A percentile compares a stretch with the other conserved stretches of the same genome.
phyloP scores from a whole-genome alignment of 768 basidiomycete genomes.

The Leccinellum rugosiceps region DNA sequence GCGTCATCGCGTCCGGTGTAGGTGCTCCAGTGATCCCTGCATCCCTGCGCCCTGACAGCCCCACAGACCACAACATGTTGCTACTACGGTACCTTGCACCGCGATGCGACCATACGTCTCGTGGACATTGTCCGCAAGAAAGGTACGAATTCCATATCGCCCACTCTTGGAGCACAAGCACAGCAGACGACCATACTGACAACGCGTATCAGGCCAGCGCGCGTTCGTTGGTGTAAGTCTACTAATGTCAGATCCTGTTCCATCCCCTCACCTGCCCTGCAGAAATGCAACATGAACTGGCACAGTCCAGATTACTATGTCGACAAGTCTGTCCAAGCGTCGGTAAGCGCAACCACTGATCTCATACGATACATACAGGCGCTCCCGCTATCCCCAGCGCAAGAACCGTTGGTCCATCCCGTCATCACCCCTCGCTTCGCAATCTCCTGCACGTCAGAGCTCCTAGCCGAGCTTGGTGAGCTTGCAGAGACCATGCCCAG shows the following conservation, averaged over 20 bases:
- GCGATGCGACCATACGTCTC: constrained; percentile 75
- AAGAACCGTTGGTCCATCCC: constrained; percentile 73
- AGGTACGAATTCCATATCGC: constrained; percentile 38
- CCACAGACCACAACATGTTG: constrained; percentile 87
- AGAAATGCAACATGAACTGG: constrained; percentile 47
- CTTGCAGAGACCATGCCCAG: constrained; percentile 56
- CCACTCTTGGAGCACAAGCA: neutral
- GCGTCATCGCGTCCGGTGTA: constrained; percentile 74
- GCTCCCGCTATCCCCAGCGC: constrained; percentile 37
- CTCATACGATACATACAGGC: constrained; percentile 70
- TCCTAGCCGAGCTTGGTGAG: constrained; percentile 58
- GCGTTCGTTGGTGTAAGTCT: constrained; percentile 78
- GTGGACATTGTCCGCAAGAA: constrained; percentile 67
- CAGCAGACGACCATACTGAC: neutral
- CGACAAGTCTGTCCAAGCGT: constrained; percentile 56
- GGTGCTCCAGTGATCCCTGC: constrained; percentile 26
- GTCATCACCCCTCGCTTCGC: constrained; percentile 97
- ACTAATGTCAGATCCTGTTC: neutral
- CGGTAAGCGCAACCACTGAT: constrained; percentile 57
- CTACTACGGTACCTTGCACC: constrained; percentile 83
- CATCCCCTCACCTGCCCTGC: constrained; percentile 3
- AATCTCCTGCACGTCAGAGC: constrained; percentile 75
- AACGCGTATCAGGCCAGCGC: constrained; percentile 57
- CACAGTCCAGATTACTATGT: constrained; percentile 70
- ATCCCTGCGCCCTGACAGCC: constrained; percentile 4